These are phyloP conservation scores for Elsinoe batatas DNA, from an alignment of 2,329 filamentous ascomycete genomes.

Conservation along the genomic window DNA sequence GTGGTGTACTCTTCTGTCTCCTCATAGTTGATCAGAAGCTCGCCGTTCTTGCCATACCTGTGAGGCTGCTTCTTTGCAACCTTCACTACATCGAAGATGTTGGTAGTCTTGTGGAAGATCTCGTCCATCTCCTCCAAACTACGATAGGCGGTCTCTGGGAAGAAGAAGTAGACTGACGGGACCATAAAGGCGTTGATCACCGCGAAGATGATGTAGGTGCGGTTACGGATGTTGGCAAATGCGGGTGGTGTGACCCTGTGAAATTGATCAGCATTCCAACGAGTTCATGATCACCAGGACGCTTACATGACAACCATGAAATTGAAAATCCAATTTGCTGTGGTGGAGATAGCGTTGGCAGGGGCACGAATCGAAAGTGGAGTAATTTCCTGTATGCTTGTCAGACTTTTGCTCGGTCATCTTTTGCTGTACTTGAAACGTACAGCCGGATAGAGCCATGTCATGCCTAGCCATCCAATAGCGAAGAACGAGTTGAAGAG, in stretches of 20 bases:
- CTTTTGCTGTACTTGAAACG: not conserved
- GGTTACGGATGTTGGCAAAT: conserved; percentile 46
- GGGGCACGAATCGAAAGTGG: conserved; percentile 28
- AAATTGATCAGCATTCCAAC: conserved; percentile 15
- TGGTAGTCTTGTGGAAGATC: conserved; percentile 15
- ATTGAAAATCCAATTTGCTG: conserved; percentile 54
- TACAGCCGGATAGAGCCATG: conserved; percentile 25
- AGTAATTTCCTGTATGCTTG: conserved; percentile 23
- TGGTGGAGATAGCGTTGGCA: conserved; percentile 33
- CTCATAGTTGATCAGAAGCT: conserved; percentile 45
- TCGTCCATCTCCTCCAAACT: conserved; percentile 17
- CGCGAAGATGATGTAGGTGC: conserved; percentile 56
- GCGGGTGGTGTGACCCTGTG: conserved; percentile 41
- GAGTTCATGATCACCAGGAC: not conserved
- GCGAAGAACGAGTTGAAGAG: conserved; percentile 31
- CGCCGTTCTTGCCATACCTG: conserved; percentile 50
- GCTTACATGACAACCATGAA: conserved; percentile 18
- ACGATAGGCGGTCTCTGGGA: conserved; percentile 15
- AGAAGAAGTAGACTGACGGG: conserved; percentile 30
- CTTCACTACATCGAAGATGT: conserved; percentile 28
- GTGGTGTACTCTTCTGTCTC: conserved; percentile 17
- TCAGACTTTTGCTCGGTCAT: not conserved
- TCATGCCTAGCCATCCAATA: conserved; percentile 27
- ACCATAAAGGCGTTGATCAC: conserved; percentile 51
- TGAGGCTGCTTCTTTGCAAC: conserved; percentile 41